A percentile compares a stretch with the other conserved stretches of the same genome.
Conservation (phyloP, 805 yeast species). For the Wickerhamomyces chambardii region DNA sequence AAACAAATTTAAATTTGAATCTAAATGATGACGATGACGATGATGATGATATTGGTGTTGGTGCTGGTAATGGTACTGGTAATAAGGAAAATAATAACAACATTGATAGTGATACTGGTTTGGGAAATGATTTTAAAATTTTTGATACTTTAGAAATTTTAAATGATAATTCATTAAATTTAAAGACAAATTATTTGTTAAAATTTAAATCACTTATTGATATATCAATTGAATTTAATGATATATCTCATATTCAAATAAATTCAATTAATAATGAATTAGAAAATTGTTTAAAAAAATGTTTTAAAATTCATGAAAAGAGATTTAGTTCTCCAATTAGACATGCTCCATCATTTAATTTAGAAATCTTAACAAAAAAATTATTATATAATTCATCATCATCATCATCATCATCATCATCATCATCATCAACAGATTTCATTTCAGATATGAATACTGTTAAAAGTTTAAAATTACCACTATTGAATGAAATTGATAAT, state of each 20-base stretch:
- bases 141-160: constrained; percentile 22
- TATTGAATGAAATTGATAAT: constrained; percentile 28
- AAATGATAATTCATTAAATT: constrained; percentile 16
- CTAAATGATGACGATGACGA: no score
- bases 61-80: no score
- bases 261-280: constrained; percentile 31
- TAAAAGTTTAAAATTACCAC: constrained; percentile 25
- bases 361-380: constrained; percentile 23
- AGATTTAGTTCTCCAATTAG: constrained; percentile 31
- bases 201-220: constrained; percentile 25
- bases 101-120: no score
- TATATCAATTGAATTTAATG: constrained; percentile 33
- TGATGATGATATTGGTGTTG: no score
- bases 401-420: no score
- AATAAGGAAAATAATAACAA: no score
- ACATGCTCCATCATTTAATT: constrained; percentile 26
- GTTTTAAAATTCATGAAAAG: constrained; percentile 27
- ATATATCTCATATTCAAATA: constrained; percentile 30
- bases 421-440: no score
- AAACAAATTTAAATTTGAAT: constrained; percentile 20
- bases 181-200: constrained; percentile 19
- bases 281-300: constrained; percentile 23
- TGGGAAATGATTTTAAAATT: constrained; percentile 7
- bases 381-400: constrained; percentile 17
- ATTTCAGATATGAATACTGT: no score